Conservation (phyloP, 495 filamentous ascomycete species). For the Podospora fimiseda region DNA sequence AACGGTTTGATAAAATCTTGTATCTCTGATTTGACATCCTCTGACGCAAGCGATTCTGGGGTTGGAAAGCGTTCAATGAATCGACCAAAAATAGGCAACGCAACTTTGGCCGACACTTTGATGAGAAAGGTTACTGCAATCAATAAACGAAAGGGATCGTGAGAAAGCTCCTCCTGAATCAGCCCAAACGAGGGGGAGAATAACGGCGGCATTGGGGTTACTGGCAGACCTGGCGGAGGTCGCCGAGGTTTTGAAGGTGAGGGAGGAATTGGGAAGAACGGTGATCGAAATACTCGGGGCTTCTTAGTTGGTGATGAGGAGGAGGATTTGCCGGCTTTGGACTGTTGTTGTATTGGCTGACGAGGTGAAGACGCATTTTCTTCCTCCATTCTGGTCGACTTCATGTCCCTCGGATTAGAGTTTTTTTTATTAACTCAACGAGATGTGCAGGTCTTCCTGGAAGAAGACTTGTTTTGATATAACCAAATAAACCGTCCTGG, state of each 20-base stretch:
- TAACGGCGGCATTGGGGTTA: conserved; percentile 66
- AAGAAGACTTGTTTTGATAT: no score
- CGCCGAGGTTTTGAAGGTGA: conserved; percentile 10
- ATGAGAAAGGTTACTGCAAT: conserved; percentile 79
- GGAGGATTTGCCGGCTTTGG: not conserved
- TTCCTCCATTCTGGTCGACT: no score
- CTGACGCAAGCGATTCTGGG: conserved; percentile 55
- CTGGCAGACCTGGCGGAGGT: conserved; percentile 45
- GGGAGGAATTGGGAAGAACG: conserved; percentile 5
- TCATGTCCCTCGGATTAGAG: no score
- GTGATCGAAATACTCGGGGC: conserved; percentile 13
- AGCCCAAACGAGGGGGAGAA: conserved; percentile 61
- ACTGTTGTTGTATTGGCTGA: not conserved
- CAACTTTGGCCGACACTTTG: conserved; percentile 64
- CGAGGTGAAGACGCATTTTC: no score
- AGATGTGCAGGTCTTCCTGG: no score
- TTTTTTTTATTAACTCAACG: no score
- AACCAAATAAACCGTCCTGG: no score
- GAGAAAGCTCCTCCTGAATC: conserved; percentile 72
- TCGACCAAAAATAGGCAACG: conserved; percentile 66
- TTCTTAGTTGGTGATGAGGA: conserved; percentile 16
- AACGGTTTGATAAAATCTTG: conserved; percentile 60
- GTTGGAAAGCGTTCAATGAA: conserved; percentile 66
- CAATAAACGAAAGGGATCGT: conserved; percentile 64
- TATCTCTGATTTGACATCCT: conserved; percentile 48